Base-by-base conservation (phyloP, 192 early-diverging fungal genomes). In the Coemansia sp. region DNA sequence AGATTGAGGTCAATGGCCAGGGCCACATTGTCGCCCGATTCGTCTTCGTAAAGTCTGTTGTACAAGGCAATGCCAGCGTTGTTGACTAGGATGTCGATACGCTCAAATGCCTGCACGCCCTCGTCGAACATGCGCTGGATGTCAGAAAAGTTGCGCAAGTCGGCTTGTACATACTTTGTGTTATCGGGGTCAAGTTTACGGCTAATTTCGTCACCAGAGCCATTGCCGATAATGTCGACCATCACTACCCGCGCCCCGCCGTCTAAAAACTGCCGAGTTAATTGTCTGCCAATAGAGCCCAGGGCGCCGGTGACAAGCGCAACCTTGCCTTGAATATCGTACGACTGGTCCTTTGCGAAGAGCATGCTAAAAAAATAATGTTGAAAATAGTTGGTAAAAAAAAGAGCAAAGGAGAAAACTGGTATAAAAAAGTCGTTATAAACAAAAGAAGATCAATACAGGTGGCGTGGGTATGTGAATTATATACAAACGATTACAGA, bases 51-150 rank as follows among this genome's bases (percentile, higher is more conserved):
- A 24, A 68, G 50, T 16, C 43, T 18, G 49, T 73, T 66, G 39
- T 61, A 49, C 31, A 47, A 46, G n/a, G 71, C 75, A 6, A 84
- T 20, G 1, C 70, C 83, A 4, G 79, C 83, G 49, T 80, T 80
- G 66, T 85, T 85, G 13, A 85, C 68, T 29, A 85, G 60, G 12
- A 85, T 68, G 31, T 85, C 75, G 29, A 85, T 66, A 3, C 46
- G 66, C 5, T 71, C 83, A 47, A 74, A 85, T 13, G 58, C 65
- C 0, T 44, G 24, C 9, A 55, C 16, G 16, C 64, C 75, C 5
- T 67, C 55, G 15, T 50, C 20, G 39, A 85, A 53, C 58, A 73
- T 66, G 31, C 62, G 40, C 53, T 47, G 63, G 50, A 75, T 70
- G 16, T 75, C 73, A 5, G 41, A 9, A 5, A 61, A 41, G 7